Conservation (phyloP, 2,329 filamentous ascomycete genomes). For the Pyricularia grisea region DNA sequence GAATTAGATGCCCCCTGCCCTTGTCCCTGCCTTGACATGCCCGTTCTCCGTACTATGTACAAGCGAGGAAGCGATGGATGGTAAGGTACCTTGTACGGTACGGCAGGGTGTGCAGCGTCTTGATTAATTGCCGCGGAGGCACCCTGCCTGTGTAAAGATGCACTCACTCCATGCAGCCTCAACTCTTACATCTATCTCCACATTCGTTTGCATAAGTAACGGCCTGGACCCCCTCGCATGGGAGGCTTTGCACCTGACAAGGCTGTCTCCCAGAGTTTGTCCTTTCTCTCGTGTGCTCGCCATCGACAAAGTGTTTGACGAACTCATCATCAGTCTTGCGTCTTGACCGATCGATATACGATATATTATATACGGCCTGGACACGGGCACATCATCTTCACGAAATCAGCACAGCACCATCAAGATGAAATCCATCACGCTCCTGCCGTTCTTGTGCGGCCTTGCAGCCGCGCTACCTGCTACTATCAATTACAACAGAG, state of each 20-base stretch:
- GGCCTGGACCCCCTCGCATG: not conserved
- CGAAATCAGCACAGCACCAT: not conserved
- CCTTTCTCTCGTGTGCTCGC: not conserved
- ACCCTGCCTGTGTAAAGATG: not conserved
- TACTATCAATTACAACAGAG: not conserved
- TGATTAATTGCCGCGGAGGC: not conserved
- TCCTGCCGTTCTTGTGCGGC: slow-evolving; percentile 1
- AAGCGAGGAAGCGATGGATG: not conserved
- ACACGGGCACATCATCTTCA: not conserved
- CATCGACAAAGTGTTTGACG: not conserved
- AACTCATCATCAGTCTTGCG: not conserved
- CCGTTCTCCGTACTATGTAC: not conserved
- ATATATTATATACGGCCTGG: too few relatives aligned
- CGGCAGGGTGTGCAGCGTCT: not conserved
- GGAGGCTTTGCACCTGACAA: not conserved
- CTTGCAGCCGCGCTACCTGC: slow-evolving; percentile 1
- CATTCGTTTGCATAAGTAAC: not conserved
- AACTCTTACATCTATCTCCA: not conserved
- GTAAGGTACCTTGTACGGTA: too few relatives aligned
- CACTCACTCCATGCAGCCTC: not conserved
- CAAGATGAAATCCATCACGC: slow-evolving; percentile 2
- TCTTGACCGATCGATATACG: too few relatives aligned
- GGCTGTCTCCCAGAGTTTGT: not conserved
- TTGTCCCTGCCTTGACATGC: not conserved
- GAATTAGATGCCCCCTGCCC: not conserved